phyloP scores from a whole-genome alignment of 352 stramenopile genomes.

The Pseudoperonospora humuli region DNA sequence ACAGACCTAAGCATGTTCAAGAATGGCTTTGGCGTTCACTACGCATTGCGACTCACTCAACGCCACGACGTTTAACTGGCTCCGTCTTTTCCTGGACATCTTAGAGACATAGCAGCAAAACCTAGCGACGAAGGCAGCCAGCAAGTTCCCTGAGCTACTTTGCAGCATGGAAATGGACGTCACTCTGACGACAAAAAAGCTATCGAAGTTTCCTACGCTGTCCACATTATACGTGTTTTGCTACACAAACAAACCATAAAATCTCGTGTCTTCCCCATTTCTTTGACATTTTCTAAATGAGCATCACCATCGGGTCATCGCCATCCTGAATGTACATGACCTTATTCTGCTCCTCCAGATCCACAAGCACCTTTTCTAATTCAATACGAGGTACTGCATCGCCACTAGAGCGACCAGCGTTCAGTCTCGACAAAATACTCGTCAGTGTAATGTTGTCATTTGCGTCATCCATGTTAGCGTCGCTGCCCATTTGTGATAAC shows the following conservation, averaged over 20 bases:
- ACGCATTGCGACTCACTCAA: too few relatives aligned
- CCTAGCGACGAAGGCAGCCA: too few relatives aligned
- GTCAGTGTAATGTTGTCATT: slow-evolving; percentile 56
- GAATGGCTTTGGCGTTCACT: too few relatives aligned
- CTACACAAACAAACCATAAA: slow-evolving; percentile 30
- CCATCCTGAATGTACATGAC: slow-evolving; percentile 85
- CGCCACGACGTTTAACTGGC: too few relatives aligned
- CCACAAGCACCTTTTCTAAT: slow-evolving; percentile 60
- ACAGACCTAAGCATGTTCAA: too few relatives aligned
- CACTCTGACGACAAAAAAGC: too few relatives aligned
- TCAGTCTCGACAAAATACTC: slow-evolving; percentile 50
- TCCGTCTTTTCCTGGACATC: too few relatives aligned
- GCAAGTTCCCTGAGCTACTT: too few relatives aligned
- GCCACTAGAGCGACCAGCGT: slow-evolving; percentile 27
- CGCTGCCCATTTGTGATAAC: slow-evolving; percentile 49
- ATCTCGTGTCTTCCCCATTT: slow-evolving; percentile 11
- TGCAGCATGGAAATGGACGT: too few relatives aligned
- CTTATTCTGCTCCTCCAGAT: slow-evolving; percentile 84
- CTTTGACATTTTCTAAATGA: slow-evolving; percentile 48
- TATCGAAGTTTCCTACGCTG: too few relatives aligned
- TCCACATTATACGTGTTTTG: slow-evolving; percentile 11
- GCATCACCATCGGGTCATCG: slow-evolving; percentile 75
- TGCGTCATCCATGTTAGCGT: slow-evolving; percentile 48
- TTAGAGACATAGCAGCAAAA: too few relatives aligned
- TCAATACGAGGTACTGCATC: slow-evolving; percentile 36